Evolutionary conservation across 176 grass and related monocot genomes (phyloP), one percentile per base, ranked within the genome.

Genomic region (Oryza nivara): DNA sequence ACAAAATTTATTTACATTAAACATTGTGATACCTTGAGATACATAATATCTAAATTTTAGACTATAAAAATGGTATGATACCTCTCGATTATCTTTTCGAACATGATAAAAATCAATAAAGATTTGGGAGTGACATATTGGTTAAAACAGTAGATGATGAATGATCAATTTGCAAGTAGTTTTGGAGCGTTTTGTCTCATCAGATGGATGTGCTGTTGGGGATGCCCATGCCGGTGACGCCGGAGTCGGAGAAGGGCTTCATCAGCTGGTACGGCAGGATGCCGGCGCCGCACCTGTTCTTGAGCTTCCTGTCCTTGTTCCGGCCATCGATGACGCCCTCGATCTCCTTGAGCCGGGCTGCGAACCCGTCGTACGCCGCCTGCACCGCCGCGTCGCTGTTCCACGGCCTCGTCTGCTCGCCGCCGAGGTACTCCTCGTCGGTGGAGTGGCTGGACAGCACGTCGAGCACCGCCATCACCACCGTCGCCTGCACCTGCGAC

Each of bases 341-440:
- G 11, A 95, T 90, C 83, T 88, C 87, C 76, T 82, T 90, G 5
- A 98, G 71, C 86, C 70, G 41, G 28, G 74, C 80, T 17, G 80
- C 49, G 78, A 94, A 91, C 75, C 20, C 2, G 16, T 17, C 14
- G 22, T 87, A 92, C 25, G 91, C 91, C 5, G 72, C 78, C 43
- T 17, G 75, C 73, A 95, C 88, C 15, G 22, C 28, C 17, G 41
- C 51, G 60, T 92, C 92, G 28, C 67, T 15, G 54, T 45, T 74
- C 95, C 92, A 97, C 22, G 88, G 88, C 32, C 30, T 71, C 4
- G 83, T 82, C 49, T 73, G 80, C 75, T 40, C 1, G 12, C 87
- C 91, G 20, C 91, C 85, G 16, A 98, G 91, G 84, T 95, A 98
- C 85, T 98, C 92, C 87, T 98, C 92, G 85, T 97, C 92, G 15